Conservation (phyloP, 345 rosid genomes). For the Euphorbia lathyris region DNA sequence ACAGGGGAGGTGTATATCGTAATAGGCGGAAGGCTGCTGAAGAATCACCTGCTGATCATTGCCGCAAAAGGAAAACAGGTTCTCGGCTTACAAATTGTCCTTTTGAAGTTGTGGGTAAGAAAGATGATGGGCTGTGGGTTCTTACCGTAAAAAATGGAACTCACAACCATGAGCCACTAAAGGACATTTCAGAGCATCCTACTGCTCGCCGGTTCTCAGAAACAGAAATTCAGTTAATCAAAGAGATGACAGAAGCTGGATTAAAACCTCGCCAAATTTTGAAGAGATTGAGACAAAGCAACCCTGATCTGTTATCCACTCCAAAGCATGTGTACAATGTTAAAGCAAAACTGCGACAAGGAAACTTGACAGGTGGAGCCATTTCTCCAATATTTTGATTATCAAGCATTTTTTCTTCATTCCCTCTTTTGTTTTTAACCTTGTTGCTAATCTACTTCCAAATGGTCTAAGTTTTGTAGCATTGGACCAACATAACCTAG, state of each 20-base stretch:
- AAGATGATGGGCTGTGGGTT: slow-evolving; percentile 64
- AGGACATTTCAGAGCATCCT: slow-evolving; percentile 63
- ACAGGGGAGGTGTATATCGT: slow-evolving; percentile 61
- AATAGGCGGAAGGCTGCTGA: slow-evolving; percentile 51
- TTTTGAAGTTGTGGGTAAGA: slow-evolving; percentile 63
- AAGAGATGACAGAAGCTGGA: slow-evolving; percentile 75
- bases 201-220: slow-evolving; percentile 61
- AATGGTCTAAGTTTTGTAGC: not conserved
- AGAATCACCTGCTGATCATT: slow-evolving; percentile 40
- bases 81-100: slow-evolving; percentile 71
- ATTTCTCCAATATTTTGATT: slow-evolving; percentile 2
- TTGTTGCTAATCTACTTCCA: not conserved
- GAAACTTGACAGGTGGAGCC: slow-evolving; percentile 46
- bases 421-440: not conserved
- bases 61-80: slow-evolving; percentile 47
- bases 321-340: slow-evolving; percentile 77
- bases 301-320: slow-evolving; percentile 62
- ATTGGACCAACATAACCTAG: not conserved
- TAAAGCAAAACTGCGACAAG: slow-evolving; percentile 66
- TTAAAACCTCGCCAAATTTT: slow-evolving; percentile 67
- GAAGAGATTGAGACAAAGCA: slow-evolving; percentile 63
- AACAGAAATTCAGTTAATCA: slow-evolving; percentile 51
- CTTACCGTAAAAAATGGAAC: slow-evolving; percentile 55
- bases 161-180: slow-evolving; percentile 68
- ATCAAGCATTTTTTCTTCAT: not conserved